These are phyloP conservation scores for Cladobotryum mycophilum DNA, from an alignment of 2,329 filamentous ascomycete genomes.

Conservation along the genomic window DNA sequence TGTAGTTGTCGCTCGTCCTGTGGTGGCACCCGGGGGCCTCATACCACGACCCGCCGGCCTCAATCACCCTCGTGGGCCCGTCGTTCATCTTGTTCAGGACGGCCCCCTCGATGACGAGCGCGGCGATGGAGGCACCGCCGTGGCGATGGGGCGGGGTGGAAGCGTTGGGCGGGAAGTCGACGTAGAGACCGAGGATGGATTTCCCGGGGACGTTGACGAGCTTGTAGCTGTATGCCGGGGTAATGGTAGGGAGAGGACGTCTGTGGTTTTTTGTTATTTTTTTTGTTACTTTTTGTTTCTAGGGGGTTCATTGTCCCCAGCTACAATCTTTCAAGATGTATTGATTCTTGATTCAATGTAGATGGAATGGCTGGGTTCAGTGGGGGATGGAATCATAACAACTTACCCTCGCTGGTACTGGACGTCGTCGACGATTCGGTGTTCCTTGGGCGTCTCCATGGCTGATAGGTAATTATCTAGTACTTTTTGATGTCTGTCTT, in stretches of 20 bases:
- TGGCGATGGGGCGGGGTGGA: slow-evolving; percentile 18
- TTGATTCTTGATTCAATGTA: too few relatives aligned
- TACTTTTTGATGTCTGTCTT: too few relatives aligned
- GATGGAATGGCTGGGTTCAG: too few relatives aligned
- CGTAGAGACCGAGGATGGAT: slow-evolving; percentile 16
- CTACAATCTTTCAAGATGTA: too few relatives aligned
- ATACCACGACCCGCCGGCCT: slow-evolving; percentile 16
- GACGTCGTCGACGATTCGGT: slow-evolving; percentile 3
- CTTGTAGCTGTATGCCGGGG: slow-evolving; percentile 15
- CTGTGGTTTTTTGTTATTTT: too few relatives aligned
- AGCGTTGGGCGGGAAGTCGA: slow-evolving; percentile 15
- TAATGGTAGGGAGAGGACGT: slow-evolving; percentile 9
- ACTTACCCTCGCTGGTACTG: slow-evolving; percentile 5
- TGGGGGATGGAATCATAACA: too few relatives aligned
- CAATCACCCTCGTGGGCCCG: slow-evolving; percentile 14
- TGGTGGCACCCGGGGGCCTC: slow-evolving; percentile 20
- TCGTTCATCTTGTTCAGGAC: slow-evolving; percentile 21
- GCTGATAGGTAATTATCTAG: too few relatives aligned
- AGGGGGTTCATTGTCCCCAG: too few relatives aligned
- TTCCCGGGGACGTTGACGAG: slow-evolving; percentile 17
- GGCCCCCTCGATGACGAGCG: slow-evolving; percentile 14
- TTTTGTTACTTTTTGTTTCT: too few relatives aligned
- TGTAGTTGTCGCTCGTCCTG: slow-evolving; percentile 16
- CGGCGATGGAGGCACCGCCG: slow-evolving; percentile 16
- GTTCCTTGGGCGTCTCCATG: neutral